Base-by-base conservation (phyloP, 1,284 basidiomycete genomes). In the Heliocybe sulcata region DNA sequence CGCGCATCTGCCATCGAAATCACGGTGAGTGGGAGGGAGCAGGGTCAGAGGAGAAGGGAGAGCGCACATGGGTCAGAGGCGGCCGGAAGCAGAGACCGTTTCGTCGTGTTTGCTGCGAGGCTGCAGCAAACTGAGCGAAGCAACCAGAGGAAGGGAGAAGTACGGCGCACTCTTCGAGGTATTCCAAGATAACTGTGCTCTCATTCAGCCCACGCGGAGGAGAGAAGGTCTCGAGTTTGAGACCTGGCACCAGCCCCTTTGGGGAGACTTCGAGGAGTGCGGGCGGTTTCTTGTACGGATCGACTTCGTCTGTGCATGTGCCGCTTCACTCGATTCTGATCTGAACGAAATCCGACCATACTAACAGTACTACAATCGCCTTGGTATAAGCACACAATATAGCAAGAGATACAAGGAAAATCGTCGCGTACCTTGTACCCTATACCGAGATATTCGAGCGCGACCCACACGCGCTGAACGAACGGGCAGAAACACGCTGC, bases 231-330 rank as follows among this genome's bases (percentile, higher is more conserved):
- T 81, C 72, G 53, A 91, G 69, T 62, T 76, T 79, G 35, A 92
- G 64, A 0, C 79, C 88, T 0, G 90, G 89, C 1, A 92, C 88
- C 1, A 92, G 76, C 0, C 90, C 89, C 64, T 88, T 90, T 0
- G 88, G 87, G 20, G 87, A 90, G 16, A 90, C 75, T 52, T 89
- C 83, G 11, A 92, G 72, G n/a, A 92, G 75, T 33, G 87, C 86
- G 52, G 80, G 69, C 0, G 90, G 87, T 63, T 92, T 92, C 70
- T 83, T 81, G 73, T 92, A 91, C 1, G 88, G 87, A 67, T 92
- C 87, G 26, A 91, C 86, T 68, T 91, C 87, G 62, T 82, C 86
- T 87, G 53, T 33, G 19, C 14, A 53, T 1, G 35, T n/a, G 22
- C 12, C n/a, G 51, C 19, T 25, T 20, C 35, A 45, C 16, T 51